These are phyloP conservation scores for Fibroporia radiculosa DNA, from an alignment of 768 basidiomycete species.

Conservation along the genomic window DNA sequence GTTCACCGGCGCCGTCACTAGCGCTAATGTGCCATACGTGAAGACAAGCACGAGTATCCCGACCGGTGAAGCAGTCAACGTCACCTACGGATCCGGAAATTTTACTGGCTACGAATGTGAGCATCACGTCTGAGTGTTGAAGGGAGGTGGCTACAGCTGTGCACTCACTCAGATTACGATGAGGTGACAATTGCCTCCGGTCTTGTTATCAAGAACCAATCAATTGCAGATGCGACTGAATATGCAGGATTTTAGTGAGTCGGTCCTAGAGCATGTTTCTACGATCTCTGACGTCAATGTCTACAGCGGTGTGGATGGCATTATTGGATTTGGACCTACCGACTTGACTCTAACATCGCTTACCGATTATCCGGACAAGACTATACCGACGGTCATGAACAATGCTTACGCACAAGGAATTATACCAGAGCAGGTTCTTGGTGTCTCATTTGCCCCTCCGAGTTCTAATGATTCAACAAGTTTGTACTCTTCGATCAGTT, in stretches of 20 bases:
- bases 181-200: conserved; percentile 1
- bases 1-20: neutral
- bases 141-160: too few relatives aligned
- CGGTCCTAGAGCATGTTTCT: too few relatives aligned
- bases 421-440: conserved; percentile 38
- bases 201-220: conserved; percentile 21
- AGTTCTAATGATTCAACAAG: conserved; percentile 7
- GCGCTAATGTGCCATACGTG: conserved; percentile 26
- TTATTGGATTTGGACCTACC: conserved; percentile 46
- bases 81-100: conserved; percentile 45
- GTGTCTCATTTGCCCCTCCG: conserved; percentile 46
- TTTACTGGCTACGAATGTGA: conserved; percentile 42
- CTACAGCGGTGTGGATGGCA: conserved; percentile 39
- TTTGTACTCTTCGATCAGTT: neutral
- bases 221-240: conserved; percentile 21
- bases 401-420: conserved; percentile 41
- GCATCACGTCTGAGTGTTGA: neutral
- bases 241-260: neutral
- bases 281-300: neutral
- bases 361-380: conserved; percentile 16
- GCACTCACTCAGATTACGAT: neutral
- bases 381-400: conserved; percentile 51
- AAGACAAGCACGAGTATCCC: conserved; percentile 38
- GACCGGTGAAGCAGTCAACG: conserved; percentile 33
- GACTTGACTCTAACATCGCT: conserved; percentile 41